Conservation (phyloP, 1,284 basidiomycete genomes). For the Amylostereum chailletii region DNA sequence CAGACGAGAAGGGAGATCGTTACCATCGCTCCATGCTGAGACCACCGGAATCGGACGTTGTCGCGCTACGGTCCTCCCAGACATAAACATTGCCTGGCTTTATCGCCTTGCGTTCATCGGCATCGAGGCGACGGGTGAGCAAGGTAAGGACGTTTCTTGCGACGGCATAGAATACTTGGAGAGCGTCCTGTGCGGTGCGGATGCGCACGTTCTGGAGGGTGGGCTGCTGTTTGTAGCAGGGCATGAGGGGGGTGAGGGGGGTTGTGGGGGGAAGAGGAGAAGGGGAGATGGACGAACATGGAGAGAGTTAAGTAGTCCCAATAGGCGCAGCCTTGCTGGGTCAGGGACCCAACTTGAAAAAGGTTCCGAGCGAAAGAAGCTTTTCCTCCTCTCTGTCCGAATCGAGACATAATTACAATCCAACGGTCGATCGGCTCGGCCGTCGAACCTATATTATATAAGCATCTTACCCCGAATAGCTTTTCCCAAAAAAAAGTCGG, state of each 20-base stretch:
- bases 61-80: constrained; percentile 76
- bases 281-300: constrained; percentile 10
- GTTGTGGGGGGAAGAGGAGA: constrained; percentile 11
- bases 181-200: constrained; percentile 67
- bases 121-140: constrained; percentile 71
- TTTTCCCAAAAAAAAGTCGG: no score
- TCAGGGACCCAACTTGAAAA: constrained; percentile 12
- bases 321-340: neutral
- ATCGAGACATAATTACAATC: constrained; percentile 12
- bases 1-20: constrained; percentile 14
- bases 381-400: constrained; percentile 14
- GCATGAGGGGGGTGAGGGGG: constrained; percentile 18
- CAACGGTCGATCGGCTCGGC: constrained; percentile 7
- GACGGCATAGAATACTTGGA: constrained; percentile 71
- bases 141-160: constrained; percentile 58
- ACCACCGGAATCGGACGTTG: constrained; percentile 60
- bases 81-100: constrained; percentile 70
- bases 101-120: constrained; percentile 46
- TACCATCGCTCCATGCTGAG: constrained; percentile 78
- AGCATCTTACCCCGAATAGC: no score
- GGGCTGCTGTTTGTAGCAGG: constrained; percentile 46
- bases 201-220: constrained; percentile 68
- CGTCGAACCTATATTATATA: no score
- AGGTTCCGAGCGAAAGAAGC: constrained; percentile 14
- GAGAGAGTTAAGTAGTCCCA: constrained; percentile 1